These are phyloP conservation scores for Globisporangium sylvaticum DNA, from an alignment of 352 stramenopile species.

Conservation along the genomic window DNA sequence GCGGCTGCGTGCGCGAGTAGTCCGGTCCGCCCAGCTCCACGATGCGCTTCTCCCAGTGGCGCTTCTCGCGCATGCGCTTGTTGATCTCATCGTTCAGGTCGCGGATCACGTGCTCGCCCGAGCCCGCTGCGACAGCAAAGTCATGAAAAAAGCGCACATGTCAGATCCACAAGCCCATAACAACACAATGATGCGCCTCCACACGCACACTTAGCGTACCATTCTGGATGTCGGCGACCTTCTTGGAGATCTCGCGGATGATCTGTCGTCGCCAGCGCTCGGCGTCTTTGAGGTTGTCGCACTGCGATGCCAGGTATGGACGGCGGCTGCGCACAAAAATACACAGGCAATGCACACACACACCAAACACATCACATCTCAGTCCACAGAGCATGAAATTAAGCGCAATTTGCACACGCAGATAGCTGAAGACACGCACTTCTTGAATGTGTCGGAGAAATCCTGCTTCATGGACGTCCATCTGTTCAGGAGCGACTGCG, in stretches of 20 bases:
- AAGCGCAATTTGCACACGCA: background rate
- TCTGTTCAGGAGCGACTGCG: constrained; percentile 97
- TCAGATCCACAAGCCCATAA: background rate
- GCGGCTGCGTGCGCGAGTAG: constrained; percentile 81
- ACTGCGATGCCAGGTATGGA: constrained; percentile 93
- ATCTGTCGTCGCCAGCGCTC: constrained; percentile 93
- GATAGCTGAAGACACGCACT: constrained; percentile 28
- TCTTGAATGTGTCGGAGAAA: constrained; percentile 81
- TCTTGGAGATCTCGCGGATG: constrained; percentile 93
- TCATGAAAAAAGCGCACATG: background rate
- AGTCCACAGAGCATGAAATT: background rate
- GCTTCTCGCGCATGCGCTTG: constrained; percentile 94
- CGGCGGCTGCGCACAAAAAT: constrained; percentile 42
- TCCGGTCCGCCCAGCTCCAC: constrained; percentile 89
- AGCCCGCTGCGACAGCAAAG: constrained; percentile 43
- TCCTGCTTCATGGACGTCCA: constrained; percentile 97
- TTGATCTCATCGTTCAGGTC: constrained; percentile 99
- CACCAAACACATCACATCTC: background rate
- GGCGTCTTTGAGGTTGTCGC: constrained; percentile 91
- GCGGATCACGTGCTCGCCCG: constrained; percentile 94
- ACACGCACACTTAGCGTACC: constrained; percentile 24
- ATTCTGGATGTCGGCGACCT: constrained; percentile 97
- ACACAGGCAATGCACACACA: background rate
- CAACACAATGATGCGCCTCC: background rate
- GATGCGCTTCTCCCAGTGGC: constrained; percentile 85